phyloP scores from a whole-genome alignment of 805 yeast species.

The Suhomyces vadensis region DNA sequence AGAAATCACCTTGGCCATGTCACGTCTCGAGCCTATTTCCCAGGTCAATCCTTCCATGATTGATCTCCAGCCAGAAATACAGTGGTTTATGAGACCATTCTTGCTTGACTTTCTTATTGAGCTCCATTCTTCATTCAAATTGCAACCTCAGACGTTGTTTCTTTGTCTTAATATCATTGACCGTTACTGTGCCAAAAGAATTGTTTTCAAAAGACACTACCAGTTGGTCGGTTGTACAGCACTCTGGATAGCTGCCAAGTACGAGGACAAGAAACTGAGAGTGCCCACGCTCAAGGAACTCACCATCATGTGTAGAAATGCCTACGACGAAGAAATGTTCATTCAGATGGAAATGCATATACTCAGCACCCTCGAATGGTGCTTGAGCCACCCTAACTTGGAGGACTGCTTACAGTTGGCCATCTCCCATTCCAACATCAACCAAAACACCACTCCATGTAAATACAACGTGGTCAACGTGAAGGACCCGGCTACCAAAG shows the following conservation, averaged over 20 bases:
- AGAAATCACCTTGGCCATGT: conserved; percentile 39
- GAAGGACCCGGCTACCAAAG: conserved; percentile 7
- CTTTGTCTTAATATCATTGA: conserved; percentile 47
- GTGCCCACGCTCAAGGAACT: conserved; percentile 58
- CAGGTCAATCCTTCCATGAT: conserved; percentile 53
- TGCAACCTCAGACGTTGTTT: conserved; percentile 45
- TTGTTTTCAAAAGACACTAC: conserved; percentile 48
- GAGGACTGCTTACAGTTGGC: conserved; percentile 54
- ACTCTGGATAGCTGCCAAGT: conserved; percentile 50
- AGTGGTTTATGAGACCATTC: conserved; percentile 51
- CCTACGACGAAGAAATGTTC: conserved; percentile 56
- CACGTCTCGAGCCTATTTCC: conserved; percentile 41
- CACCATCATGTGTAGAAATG: conserved; percentile 56
- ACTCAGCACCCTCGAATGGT: conserved; percentile 45
- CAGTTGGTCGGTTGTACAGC: conserved; percentile 50
- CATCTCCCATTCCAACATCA: conserved; percentile 29
- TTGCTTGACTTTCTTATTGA: conserved; percentile 46
- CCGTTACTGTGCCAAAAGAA: conserved; percentile 47
- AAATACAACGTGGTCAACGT: conserved; percentile 20
- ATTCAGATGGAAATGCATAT: conserved; percentile 49
- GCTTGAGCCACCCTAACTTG: conserved; percentile 46
- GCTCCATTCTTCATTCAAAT: conserved; percentile 41
- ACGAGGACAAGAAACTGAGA: conserved; percentile 59
- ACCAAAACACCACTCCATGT: conserved; percentile 25
- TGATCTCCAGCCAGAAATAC: conserved; percentile 47